Conservation (phyloP, 345 rosid genomes). For the Eucalyptus cladocalyx region DNA sequence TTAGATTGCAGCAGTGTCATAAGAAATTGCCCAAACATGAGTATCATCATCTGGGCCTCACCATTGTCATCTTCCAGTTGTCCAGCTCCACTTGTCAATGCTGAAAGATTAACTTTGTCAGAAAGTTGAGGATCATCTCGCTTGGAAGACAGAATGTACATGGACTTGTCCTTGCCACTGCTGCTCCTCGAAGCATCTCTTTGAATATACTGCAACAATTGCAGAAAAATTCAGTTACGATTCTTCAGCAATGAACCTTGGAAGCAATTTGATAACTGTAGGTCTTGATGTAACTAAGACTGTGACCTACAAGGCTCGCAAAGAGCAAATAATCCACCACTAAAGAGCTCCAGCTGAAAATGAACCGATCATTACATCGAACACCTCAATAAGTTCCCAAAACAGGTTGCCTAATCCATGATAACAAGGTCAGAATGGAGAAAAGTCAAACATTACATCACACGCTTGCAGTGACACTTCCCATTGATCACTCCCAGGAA, state of each 20-base stretch:
- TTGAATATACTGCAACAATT: conserved; percentile 34
- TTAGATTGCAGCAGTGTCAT: background rate
- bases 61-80: conserved; percentile 34
- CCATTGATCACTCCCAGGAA: background rate
- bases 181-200: conserved; percentile 28
- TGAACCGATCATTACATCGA: background rate
- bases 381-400: background rate
- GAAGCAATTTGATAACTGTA: background rate
- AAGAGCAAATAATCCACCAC: background rate
- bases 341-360: background rate
- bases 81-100: conserved; percentile 23
- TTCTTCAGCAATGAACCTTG: background rate
- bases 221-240: background rate
- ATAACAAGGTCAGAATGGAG: background rate
- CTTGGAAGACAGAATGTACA: conserved; percentile 21
- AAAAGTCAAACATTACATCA: background rate
- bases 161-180: conserved; percentile 36
- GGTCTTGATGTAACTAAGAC: background rate
- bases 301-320: background rate
- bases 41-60: background rate
- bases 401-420: background rate
- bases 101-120: conserved; percentile 16
- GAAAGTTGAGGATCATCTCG: conserved; percentile 33
- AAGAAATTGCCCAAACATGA: background rate
- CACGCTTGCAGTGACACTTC: background rate